Evolutionary conservation across 208 protist species (phyloP), one percentile per base, ranked within the genome.

Genomic region (Phytomonas francai): DNA sequence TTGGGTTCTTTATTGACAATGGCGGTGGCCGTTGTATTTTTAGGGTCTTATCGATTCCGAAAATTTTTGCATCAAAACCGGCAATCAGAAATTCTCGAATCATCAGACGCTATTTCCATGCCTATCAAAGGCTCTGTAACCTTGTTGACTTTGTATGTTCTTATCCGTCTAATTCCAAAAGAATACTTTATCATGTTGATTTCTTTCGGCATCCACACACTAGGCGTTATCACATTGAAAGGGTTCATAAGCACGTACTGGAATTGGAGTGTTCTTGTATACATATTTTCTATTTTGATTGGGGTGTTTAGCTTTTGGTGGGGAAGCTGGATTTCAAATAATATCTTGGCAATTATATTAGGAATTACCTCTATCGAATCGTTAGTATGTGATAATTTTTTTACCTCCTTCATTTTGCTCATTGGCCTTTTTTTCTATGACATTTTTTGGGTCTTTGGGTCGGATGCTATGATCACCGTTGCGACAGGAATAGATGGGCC

Each of bases 381-480:
- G 11, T 29, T 95, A 2, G 84, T 78, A 9, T 45, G 93, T 19
- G 73, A 65, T 36, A 77, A 64, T 6, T 97, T 96, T 73, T 32
- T 60, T 19, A 89, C 80, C 14, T 88, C 85, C 16, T 91, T 77
- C 67, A 66, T 96, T 31, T 51, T 98, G 29, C 79, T 98, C 6
- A 62, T 83, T 36, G 94, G 90, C 4, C 80, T 98, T 12, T 99
- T 99, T 81, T 88, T 98, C 60, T 99, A 99, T 71, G 97, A 99
- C 78, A 97, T 99, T 45, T 98, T 98, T 68, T 98, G 97, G 96
- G 97, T 99, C 16, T 99, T 98, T 78, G 97, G 96, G 30, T 97
- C 97, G 8, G 92, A 98, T 70, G 97, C 98, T 9, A 98, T 98
- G 97, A 74, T 98, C 8, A 95, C 83, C 9, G 97, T 99, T 1